phyloP scores from a whole-genome alignment of 148 eudicot species.

The Polygonum maritimum region DNA sequence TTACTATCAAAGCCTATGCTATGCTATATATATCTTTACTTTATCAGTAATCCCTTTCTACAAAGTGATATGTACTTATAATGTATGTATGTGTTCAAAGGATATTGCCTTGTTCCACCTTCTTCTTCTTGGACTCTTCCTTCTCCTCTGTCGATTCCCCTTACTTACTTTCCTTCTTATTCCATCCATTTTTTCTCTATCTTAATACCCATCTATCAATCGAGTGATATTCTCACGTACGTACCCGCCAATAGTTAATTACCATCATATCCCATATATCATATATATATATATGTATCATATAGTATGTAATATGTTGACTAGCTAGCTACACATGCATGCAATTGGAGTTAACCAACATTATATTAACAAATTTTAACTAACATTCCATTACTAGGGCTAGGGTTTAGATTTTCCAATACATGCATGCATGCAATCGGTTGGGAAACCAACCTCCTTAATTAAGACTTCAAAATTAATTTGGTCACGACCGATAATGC shows the following conservation, averaged over 20 bases:
- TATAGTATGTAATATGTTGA: no score
- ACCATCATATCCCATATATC: background rate
- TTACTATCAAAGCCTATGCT: conserved; percentile 9
- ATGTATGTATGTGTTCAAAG: background rate
- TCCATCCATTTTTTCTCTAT: background rate
- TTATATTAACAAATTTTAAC: background rate
- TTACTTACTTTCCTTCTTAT: conserved; percentile 1
- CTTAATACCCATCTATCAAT: background rate
- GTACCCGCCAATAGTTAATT: background rate
- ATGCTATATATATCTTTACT: background rate
- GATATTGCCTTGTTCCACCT: conserved; percentile 9
- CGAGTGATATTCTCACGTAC: background rate
- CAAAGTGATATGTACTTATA: conserved; percentile 1
- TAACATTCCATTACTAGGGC: background rate
- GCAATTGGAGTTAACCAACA: background rate
- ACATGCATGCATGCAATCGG: background rate
- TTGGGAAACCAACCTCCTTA: no score
- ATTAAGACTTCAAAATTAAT: no score
- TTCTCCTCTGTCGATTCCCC: conserved; percentile 12
- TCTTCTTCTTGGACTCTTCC: conserved; percentile 23
- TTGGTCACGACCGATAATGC: no score
- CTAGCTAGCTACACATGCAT: background rate
- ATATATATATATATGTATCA: background rate
- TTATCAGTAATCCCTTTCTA: conserved; percentile 5
- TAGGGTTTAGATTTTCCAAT: background rate